These are phyloP conservation scores for Excoecaria cochinchinensis DNA, from an alignment of 345 rosid species.

Conservation along the genomic window DNA sequence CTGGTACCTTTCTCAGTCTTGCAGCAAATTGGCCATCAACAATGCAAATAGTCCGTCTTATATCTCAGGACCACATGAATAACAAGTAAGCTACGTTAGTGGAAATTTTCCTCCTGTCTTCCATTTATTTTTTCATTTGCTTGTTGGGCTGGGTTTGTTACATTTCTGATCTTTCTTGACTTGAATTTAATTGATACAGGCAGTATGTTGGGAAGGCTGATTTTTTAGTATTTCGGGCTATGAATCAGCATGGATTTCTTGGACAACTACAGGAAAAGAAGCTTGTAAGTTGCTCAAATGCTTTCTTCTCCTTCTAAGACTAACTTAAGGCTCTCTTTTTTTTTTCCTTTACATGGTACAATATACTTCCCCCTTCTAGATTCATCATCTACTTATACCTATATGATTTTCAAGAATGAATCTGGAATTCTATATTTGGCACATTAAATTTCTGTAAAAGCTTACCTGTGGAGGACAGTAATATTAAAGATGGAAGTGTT, in stretches of 20 bases:
- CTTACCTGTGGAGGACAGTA: not conserved
- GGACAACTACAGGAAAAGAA: conserved; percentile 96
- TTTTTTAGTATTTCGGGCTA: conserved; percentile 91
- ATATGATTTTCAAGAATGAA: not conserved
- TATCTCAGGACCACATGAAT: conserved; percentile 97
- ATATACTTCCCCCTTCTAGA: not conserved
- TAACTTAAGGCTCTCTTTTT: not conserved
- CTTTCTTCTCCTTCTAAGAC: not conserved
- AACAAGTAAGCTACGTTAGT: conserved; percentile 61
- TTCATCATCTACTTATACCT: not conserved
- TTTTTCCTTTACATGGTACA: not conserved
- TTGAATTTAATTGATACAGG: conserved; percentile 40
- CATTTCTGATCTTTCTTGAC: conserved; percentile 23
- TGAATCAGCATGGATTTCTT: conserved; percentile 95
- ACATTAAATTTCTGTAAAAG: not conserved
- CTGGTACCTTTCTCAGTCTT: conserved; percentile 58
- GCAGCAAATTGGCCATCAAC: conserved; percentile 94
- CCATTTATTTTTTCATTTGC: conserved; percentile 8
- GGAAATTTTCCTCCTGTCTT: conserved; percentile 14
- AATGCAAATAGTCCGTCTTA: conserved; percentile 96
- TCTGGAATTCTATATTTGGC: not conserved
- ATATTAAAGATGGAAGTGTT: not conserved
- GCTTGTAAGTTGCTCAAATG: conserved; percentile 65
- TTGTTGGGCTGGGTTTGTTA: conserved; percentile 5
- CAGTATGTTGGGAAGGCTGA: conserved; percentile 95